Percentiles rank a stretch among this genome's conserved stretches.
Evolutionary conservation across 257 asterid genomes (phyloP).

Genomic region (Forsythia viridissima): DNA sequence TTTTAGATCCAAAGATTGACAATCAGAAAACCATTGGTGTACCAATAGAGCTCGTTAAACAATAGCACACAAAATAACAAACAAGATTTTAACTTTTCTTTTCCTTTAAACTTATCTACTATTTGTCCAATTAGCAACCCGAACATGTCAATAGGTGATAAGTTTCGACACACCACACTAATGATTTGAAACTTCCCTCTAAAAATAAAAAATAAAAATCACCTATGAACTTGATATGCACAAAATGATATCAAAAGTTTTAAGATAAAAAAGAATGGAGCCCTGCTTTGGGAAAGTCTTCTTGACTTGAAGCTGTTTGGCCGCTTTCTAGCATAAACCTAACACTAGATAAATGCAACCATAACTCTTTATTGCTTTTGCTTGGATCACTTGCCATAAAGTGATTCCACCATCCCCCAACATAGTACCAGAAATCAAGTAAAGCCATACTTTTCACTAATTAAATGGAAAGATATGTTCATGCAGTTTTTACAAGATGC

Average conservation of each 20-base stretch:
- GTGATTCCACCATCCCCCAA: slow-evolving; percentile 37
- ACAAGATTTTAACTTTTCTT: background rate
- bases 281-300: slow-evolving; percentile 28
- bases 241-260: slow-evolving; percentile 2
- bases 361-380: slow-evolving; percentile 33
- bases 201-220: background rate
- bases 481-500: slow-evolving; percentile 9
- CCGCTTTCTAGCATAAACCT: slow-evolving; percentile 35
- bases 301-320: slow-evolving; percentile 41
- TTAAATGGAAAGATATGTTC: slow-evolving; percentile 6
- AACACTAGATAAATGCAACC: slow-evolving; percentile 28
- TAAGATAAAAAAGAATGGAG: slow-evolving; percentile 11
- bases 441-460: slow-evolving; percentile 20
- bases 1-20: too few species aligned
- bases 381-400: slow-evolving; percentile 40
- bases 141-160: background rate
- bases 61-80: background rate
- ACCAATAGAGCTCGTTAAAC: background rate
- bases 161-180: background rate
- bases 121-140: background rate
- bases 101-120: background rate
- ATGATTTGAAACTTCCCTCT: background rate
- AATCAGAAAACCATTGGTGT: background rate
- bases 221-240: background rate
- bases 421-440: slow-evolving; percentile 24